These are phyloP conservation scores for Sclerotinia minor DNA, from an alignment of 2,329 filamentous ascomycete genomes.

Conservation along the genomic window DNA sequence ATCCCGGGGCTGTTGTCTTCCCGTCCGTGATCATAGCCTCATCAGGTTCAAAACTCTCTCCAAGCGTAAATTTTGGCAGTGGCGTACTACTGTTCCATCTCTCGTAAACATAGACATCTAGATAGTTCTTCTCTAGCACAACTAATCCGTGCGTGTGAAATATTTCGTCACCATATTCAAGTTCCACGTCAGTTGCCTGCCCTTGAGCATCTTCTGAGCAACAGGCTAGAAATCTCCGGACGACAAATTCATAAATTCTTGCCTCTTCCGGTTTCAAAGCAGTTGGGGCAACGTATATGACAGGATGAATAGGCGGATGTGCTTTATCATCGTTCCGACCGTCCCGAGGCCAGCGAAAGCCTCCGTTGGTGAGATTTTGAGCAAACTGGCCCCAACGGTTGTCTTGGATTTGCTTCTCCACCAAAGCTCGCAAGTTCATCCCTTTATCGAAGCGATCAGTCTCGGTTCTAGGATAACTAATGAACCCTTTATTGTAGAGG, in stretches of 20 bases:
- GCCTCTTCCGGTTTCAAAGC: constrained; percentile 67
- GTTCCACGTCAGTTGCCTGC: constrained; percentile 80
- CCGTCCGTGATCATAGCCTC: constrained; percentile 89
- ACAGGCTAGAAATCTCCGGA: constrained; percentile 88
- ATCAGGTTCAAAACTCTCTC: constrained; percentile 81
- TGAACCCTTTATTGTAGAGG: constrained; percentile 91
- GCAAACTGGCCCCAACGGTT: constrained; percentile 79
- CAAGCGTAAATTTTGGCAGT: constrained; percentile 74
- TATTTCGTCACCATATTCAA: constrained; percentile 77
- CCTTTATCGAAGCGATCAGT: constrained; percentile 92
- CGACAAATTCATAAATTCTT: constrained; percentile 88
- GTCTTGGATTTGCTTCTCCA: constrained; percentile 82
- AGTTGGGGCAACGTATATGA: constrained; percentile 71
- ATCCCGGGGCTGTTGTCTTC: constrained; percentile 81
- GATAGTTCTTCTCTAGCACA: constrained; percentile 86
- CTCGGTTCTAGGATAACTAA: constrained; percentile 96
- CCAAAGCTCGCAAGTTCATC: constrained; percentile 77
- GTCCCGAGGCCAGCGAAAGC: constrained; percentile 76
- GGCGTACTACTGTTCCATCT: constrained; percentile 89
- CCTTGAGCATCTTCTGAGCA: constrained; percentile 94
- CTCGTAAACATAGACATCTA: constrained; percentile 94
- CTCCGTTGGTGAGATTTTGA: constrained; percentile 69
- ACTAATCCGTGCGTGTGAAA: constrained; percentile 83
- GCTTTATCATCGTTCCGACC: constrained; percentile 94
- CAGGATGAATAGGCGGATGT: constrained; percentile 94